Evolutionary conservation across 2,329 filamentous ascomycete genomes (phyloP).

Genomic region (Sarocladium brachiariae): DNA sequence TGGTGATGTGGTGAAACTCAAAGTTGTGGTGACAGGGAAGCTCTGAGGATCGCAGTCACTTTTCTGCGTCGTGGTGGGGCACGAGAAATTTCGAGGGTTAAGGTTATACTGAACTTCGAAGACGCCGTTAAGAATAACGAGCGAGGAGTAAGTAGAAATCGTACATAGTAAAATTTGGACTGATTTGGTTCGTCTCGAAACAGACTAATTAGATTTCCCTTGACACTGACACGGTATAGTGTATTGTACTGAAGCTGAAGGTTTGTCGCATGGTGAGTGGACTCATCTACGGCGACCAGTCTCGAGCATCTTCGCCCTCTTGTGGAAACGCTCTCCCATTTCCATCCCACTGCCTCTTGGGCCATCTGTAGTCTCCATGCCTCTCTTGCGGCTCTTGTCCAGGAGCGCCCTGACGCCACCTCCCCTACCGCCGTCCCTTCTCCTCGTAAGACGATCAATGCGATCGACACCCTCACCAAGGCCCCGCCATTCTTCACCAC

Average conservation of each 20-base stretch:
- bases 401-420: conserved; percentile 54
- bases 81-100: background rate
- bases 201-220: no score
- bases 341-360: conserved; percentile 58
- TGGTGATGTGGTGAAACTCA: background rate
- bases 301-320: conserved; percentile 54
- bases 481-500: conserved; percentile 88
- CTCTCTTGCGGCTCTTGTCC: conserved; percentile 83
- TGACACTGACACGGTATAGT: no score
- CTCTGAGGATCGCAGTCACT: background rate
- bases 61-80: conserved; percentile 6
- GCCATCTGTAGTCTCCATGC: conserved; percentile 60
- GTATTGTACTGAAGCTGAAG: no score
- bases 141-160: no score
- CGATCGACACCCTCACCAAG: conserved; percentile 80
- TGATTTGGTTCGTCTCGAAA: no score
- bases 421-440: conserved; percentile 48
- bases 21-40: background rate
- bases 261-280: no score
- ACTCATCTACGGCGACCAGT: conserved; percentile 29
- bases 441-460: conserved; percentile 74
- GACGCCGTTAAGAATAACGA: no score
- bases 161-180: no score
- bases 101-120: background rate
- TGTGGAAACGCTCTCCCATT: conserved; percentile 70